A percentile compares a stretch with the other conserved stretches of the same genome.
These are phyloP conservation scores for Monosporascus cannonballus DNA, from an alignment of 2,329 filamentous ascomycete genomes.

Conservation along the genomic window DNA sequence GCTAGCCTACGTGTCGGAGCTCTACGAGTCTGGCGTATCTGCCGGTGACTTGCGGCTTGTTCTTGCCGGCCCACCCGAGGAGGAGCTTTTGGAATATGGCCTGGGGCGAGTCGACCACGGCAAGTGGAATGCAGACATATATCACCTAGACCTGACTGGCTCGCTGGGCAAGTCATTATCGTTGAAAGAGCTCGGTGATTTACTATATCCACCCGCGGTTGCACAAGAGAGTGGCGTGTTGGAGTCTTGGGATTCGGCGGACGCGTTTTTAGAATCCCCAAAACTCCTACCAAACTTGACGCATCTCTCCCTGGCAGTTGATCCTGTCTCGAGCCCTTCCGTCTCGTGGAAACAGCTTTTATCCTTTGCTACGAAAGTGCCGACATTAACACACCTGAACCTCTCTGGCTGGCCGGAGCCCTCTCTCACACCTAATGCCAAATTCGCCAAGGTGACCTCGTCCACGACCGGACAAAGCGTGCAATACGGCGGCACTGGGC, in stretches of 20 bases:
- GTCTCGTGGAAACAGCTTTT: slow-evolving; percentile 56
- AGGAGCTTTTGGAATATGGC: slow-evolving; percentile 22
- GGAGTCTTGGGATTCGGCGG: slow-evolving; percentile 49
- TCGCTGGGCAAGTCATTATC: slow-evolving; percentile 45
- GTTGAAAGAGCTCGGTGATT: slow-evolving; percentile 44
- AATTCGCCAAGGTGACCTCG: slow-evolving; percentile 39
- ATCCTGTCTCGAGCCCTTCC: slow-evolving; percentile 26
- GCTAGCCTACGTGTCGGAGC: slow-evolving; percentile 42
- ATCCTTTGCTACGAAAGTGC: slow-evolving; percentile 44
- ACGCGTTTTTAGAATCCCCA: slow-evolving; percentile 18
- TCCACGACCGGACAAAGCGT: slow-evolving; percentile 35
- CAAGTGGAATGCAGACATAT: slow-evolving; percentile 39
- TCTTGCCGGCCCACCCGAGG: slow-evolving; percentile 21
- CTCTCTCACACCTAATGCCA: slow-evolving; percentile 49
- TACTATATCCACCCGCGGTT: slow-evolving; percentile 39
- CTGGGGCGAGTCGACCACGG: slow-evolving; percentile 20
- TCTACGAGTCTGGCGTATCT: slow-evolving; percentile 40
- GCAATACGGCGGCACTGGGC: slow-evolving; percentile 48
- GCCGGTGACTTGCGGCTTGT: slow-evolving; percentile 42
- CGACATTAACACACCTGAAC: slow-evolving; percentile 53
- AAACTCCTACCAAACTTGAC: slow-evolving; percentile 50
- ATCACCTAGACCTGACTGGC: slow-evolving; percentile 47
- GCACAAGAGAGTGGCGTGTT: slow-evolving; percentile 25
- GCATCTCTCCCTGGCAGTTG: slow-evolving; percentile 52
- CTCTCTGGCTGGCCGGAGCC: slow-evolving; percentile 59